Evolutionary conservation across 768 basidiomycete species (phyloP), one percentile per base, ranked within the genome.

Genomic region (Kwoniella pini): DNA sequence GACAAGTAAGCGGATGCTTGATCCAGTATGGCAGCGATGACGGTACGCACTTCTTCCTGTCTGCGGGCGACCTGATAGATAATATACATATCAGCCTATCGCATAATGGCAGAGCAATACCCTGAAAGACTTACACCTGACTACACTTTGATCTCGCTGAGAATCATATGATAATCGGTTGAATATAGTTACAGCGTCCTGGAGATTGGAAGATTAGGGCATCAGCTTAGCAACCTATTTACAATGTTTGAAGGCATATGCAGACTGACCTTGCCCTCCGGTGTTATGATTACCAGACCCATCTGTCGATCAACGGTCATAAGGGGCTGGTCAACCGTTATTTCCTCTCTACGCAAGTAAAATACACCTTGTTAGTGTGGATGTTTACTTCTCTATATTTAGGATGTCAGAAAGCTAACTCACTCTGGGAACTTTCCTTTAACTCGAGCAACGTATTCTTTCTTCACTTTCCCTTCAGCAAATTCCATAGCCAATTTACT

Each of bases 201-300:
- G 68, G 3, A 42, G 5, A 10, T 42, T 42, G 33, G n/a, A n/a
- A n/a, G n/a, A n/a, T n/a, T n/a, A n/a, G n/a, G n/a, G n/a, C 13
- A 5, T 22, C 40, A 28, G 30, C 15, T 30, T 1, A 19, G 33
- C 33, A 33, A 42, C 10, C 30, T 24, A 19, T 42, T 54, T 13
- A 39, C 42, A 45, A 21, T 22, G 22, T 27, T 30, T 17, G 24
- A 43, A 2, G n/a, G 21, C 15, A 27, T 6, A 17, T 6, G 19
- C 21, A 11, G 17, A n/a, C 33, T 2, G 19, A 91, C 92, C 83
- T 97, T 93, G 42, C 96, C 96, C 57, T 94, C 87, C 0, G 94
- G 91, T 72, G 96, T 91, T 15, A 97, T 90, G 52, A 98, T 88
- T 62, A 97, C 97, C 45, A 99, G 79, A 3, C 96, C 96, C 87